These are phyloP conservation scores for Clarireedia sp. DNA, from an alignment of 2,329 filamentous ascomycete genomes.

Conservation along the genomic window DNA sequence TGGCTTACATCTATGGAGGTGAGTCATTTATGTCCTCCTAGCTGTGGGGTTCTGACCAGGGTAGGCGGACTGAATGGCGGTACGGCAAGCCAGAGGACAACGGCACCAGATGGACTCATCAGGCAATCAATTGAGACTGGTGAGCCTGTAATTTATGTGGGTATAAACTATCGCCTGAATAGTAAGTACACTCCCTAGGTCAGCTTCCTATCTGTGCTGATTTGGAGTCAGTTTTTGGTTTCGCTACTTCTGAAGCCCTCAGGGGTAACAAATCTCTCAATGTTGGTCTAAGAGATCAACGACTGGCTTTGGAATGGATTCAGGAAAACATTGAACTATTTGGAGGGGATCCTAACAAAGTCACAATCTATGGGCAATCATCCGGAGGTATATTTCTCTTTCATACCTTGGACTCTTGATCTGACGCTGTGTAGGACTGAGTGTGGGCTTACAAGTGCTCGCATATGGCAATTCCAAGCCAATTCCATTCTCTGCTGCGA, in stretches of 20 bases:
- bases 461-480: constrained; percentile 38
- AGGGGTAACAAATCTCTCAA: constrained; percentile 17
- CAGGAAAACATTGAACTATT: constrained; percentile 48
- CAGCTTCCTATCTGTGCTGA: not conserved
- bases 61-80: constrained; percentile 14
- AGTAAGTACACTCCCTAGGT: constrained; percentile 10
- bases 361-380: constrained; percentile 53
- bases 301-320: constrained; percentile 47
- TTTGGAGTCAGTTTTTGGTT: constrained; percentile 54
- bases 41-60: not conserved
- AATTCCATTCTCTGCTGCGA: constrained; percentile 38
- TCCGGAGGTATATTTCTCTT: constrained; percentile 45
- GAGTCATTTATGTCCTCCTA: constrained; percentile 17
- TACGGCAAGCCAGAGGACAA: constrained; percentile 12
- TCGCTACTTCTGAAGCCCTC: constrained; percentile 51
- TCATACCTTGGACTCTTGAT: constrained; percentile 17
- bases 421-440: constrained; percentile 29
- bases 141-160: constrained; percentile 46
- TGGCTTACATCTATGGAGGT: constrained; percentile 63
- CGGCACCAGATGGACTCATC: constrained; percentile 37
- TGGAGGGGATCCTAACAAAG: constrained; percentile 47
- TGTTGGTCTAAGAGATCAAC: constrained; percentile 31
- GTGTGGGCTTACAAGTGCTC: constrained; percentile 40
- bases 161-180: constrained; percentile 45
- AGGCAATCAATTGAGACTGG: constrained; percentile 38